phyloP scores from a whole-genome alignment of 306 rosid genomes.

The Fragaria vesca region DNA sequence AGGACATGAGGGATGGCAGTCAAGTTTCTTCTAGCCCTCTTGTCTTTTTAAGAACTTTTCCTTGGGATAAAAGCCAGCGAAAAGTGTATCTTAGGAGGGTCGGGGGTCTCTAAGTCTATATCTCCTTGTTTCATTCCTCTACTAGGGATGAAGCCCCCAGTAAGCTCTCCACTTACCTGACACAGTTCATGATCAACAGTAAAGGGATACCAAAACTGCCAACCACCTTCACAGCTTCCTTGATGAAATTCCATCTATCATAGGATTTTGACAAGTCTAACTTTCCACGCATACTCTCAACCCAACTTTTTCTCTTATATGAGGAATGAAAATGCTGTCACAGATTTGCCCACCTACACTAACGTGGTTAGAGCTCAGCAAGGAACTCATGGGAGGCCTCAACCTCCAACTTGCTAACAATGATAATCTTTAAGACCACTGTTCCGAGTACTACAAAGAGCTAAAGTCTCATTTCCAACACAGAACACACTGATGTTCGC shows the following conservation, averaged over 20 bases:
- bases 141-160: not conserved
- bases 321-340: not conserved
- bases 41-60: not conserved
- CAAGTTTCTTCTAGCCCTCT: not conserved
- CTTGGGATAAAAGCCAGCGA: not conserved
- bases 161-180: not conserved
- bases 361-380: not conserved
- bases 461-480: no score
- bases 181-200: not conserved
- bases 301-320: not conserved
- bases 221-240: not conserved
- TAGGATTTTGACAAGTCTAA: not conserved
- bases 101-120: not conserved
- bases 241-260: not conserved
- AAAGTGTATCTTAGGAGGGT: not conserved
- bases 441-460: no score
- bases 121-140: not conserved
- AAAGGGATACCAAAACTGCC: not conserved
- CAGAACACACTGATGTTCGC: no score
- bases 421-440: not conserved
- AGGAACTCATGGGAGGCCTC: not conserved
- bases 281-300: not conserved
- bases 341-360: not conserved
- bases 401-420: not conserved
- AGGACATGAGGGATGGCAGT: not conserved